Conservation (phyloP, 2,329 filamentous ascomycete species). For the Aspergillus sergii region DNA sequence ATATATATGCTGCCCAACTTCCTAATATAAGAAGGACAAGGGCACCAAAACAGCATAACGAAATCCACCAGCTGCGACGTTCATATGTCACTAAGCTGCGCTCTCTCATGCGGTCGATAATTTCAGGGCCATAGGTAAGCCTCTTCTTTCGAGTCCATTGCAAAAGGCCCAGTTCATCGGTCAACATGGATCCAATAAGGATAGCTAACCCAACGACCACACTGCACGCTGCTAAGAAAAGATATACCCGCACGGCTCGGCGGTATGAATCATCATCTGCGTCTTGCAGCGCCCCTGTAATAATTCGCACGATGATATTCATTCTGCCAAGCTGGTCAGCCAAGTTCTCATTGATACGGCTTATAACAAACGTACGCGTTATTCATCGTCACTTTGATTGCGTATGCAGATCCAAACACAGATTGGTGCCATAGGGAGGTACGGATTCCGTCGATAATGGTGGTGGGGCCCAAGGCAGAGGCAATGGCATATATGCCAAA, state of each 20-base stretch:
- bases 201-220: slow-evolving; percentile 50
- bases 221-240: slow-evolving; percentile 55
- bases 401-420: slow-evolving; percentile 63
- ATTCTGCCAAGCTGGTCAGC: slow-evolving; percentile 44
- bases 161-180: slow-evolving; percentile 51
- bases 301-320: slow-evolving; percentile 62
- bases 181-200: slow-evolving; percentile 41
- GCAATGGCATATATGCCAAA: slow-evolving; percentile 64
- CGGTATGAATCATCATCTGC: slow-evolving; percentile 59
- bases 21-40: slow-evolving; percentile 55
- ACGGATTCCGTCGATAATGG: slow-evolving; percentile 63
- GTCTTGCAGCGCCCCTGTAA: slow-evolving; percentile 63
- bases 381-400: slow-evolving; percentile 64
- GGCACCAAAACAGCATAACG: slow-evolving; percentile 46
- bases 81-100: slow-evolving; percentile 42
- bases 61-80: slow-evolving; percentile 46
- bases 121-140: slow-evolving; percentile 45
- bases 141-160: slow-evolving; percentile 63
- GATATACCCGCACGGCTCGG: slow-evolving; percentile 59
- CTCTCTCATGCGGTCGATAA: slow-evolving; percentile 48
- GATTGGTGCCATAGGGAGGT: slow-evolving; percentile 63
- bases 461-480: slow-evolving; percentile 57
- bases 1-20: slow-evolving; percentile 57
- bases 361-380: slow-evolving; percentile 47
- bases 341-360: background rate